Base-by-base conservation (phyloP, 2,329 filamentous ascomycete species). In the Pseudogymnoascus verrucosus region DNA sequence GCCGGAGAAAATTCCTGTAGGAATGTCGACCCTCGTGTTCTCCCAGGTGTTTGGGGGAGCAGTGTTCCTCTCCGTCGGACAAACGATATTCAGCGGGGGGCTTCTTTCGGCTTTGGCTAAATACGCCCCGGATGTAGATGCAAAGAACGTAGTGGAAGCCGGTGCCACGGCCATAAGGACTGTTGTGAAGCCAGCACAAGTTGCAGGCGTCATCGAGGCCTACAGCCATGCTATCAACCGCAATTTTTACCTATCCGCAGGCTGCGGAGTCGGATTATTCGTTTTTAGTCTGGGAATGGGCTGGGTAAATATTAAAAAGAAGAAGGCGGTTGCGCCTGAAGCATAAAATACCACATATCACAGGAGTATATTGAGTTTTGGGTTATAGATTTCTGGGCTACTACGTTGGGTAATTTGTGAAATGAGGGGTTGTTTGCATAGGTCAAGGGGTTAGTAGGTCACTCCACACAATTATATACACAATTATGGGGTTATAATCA, bases 291-390 rank as follows among this genome's bases (percentile, higher is more conserved):
- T 76, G 68, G 80, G 78, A 0, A 75, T 82, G 68, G 80, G 80
- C 0, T 81, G 78, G 74, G 75, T 75, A 10, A 77, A 78, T 66
- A 72, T 81, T 37, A 75, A 78, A 36, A 76, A 77, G 67, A 75
- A 74, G 67, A 66, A 65, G 39, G 57, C 61, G 4, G 64, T 60
- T 60, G 11, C 37, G 19, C 57, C 57, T 23, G 57, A 60, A 40
- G 31, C 31, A 16, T 60, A 40, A 14, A 16, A 54, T 54, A 54
- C 12, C 23, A 16, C 26, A 10, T 54, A 6, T 10, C 23, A 47
- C 14, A 12, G 42, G 42, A 26, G 21, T 31, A 19, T 31, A 54
- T 54, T 31, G 47, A 54, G 31, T 54, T 54, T 2, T 44, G 23
- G 12, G 23, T 28, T 28, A 14, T 57, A 57, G 51, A 28, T 34